Base-by-base conservation (phyloP, 306 rosid genomes). In the Oxytropis ochrocephala region DNA sequence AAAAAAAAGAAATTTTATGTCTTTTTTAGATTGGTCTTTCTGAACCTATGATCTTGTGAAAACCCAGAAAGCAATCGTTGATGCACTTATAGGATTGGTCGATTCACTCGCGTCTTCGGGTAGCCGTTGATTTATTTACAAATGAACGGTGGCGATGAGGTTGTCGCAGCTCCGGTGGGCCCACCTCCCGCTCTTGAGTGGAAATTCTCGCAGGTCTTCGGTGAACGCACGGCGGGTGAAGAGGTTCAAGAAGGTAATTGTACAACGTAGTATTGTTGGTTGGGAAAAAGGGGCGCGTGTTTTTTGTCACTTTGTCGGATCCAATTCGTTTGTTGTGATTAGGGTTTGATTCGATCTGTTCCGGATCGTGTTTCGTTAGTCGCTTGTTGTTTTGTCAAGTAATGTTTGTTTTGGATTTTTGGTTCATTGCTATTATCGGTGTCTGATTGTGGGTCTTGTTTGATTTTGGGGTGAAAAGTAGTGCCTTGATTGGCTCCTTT, bases 191-290 rank as follows among this genome's bases (percentile, higher is more conserved):
- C 86, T 63, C 83, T 95, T 68, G 99, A 95, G 64, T 95, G 99
- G 99, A 95, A 91, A 86, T 95, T 95, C 85, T 91, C 99, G 7
- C 99, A 95, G 90, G 99, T 95, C 1, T 95, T 95, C 70, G 99
- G 99, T 21, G 99, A 95, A 74, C 95, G 99, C 7, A 70, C 99
- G 44, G 99, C 93, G 16, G 99, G 99, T 6, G 99, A 95, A 78
- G 99, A 95, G 82, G 99, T 95, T 53, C 99, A 95, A 81, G 99
- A 95, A 91, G 99, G 99, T 95, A 76, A 78, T 41, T 76, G 69
- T 36, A 11, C 43, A 52, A 39, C 71, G 39, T 57, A 7, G 69
- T 78, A 14, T 80, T 52, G 29, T 19, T 61, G 53, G 47, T 30
- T 47, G 60, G 49, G 13, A 16, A 55, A 54, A 64, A n/a, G n/a